A percentile compares a stretch with the other conserved stretches of the same genome.
phyloP scores from a whole-genome alignment of 2,329 filamentous ascomycete species.

The Tricladium varicosporioides region DNA sequence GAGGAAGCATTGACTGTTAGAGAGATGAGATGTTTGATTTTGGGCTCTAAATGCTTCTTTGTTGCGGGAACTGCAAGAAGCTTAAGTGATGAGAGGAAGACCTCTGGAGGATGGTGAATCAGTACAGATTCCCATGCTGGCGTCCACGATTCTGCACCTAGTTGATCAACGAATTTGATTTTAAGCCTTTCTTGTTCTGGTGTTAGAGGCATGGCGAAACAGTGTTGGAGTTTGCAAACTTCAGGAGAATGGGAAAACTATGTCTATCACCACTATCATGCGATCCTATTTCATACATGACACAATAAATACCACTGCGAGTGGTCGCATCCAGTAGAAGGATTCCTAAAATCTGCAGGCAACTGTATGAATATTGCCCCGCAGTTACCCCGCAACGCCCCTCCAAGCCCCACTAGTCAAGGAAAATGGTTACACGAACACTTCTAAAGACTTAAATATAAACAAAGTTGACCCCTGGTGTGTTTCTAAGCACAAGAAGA shows the following conservation, averaged over 20 bases:
- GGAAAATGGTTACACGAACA: background rate
- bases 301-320: no score
- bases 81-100: conserved; percentile 6
- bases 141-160: background rate
- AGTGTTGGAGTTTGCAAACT: no score
- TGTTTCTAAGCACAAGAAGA: no score
- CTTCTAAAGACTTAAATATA: background rate
- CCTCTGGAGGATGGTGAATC: conserved; percentile 4
- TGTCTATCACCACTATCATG: no score
- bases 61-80: conserved; percentile 7
- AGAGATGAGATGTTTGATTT: conserved; percentile 42
- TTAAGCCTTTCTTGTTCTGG: background rate
- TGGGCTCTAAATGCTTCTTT: conserved; percentile 37
- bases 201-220: background rate
- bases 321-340: no score
- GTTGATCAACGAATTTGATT: background rate
- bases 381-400: background rate
- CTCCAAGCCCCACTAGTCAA: background rate
- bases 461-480: background rate
- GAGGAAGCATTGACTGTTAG: conserved; percentile 43
- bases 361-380: background rate
- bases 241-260: no score
- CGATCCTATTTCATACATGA: no score
- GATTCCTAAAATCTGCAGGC: background rate
- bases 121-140: conserved; percentile 6